A percentile compares a stretch with the other conserved stretches of the same genome.
phyloP scores from a whole-genome alignment of 306 rosid genomes.

The Alnus glutinosa region DNA sequence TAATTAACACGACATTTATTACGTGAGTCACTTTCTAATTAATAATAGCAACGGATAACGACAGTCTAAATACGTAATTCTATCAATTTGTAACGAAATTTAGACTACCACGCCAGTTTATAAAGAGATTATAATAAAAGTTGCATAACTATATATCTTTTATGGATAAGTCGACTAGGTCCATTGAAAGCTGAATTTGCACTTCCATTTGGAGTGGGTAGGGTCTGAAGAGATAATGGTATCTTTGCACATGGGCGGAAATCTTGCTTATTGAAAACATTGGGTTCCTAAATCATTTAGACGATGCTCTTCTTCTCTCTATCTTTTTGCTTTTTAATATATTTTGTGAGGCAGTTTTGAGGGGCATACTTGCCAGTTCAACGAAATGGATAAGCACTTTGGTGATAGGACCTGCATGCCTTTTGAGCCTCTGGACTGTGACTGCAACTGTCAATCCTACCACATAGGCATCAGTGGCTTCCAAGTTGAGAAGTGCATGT shows the following conservation, averaged over 20 bases:
- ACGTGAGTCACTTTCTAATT: too few species aligned
- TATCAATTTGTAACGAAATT: too few species aligned
- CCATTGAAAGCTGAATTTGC: not conserved
- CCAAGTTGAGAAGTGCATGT: not conserved
- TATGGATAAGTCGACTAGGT: not conserved
- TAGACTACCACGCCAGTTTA: too few species aligned
- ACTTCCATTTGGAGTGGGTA: not conserved
- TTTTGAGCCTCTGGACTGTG: not conserved
- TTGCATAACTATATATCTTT: not conserved
- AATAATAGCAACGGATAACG: too few species aligned
- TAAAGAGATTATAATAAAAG: too few species aligned
- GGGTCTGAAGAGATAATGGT: not conserved
- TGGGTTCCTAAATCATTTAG: not conserved
- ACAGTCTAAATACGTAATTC: too few species aligned
- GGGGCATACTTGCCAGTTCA: slow-evolving; percentile 4
- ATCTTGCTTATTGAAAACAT: not conserved
- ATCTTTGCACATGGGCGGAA: slow-evolving; percentile 9
- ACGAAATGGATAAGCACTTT: not conserved
- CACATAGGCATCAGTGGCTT: not conserved
- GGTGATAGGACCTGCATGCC: not conserved
- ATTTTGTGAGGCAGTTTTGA: not conserved
- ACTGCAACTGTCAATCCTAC: not conserved
- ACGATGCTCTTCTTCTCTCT: not conserved
- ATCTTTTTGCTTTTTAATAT: not conserved
- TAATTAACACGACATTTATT: too few species aligned